Base-by-base conservation (phyloP, 768 basidiomycete genomes). In the Galerina sulciceps region DNA sequence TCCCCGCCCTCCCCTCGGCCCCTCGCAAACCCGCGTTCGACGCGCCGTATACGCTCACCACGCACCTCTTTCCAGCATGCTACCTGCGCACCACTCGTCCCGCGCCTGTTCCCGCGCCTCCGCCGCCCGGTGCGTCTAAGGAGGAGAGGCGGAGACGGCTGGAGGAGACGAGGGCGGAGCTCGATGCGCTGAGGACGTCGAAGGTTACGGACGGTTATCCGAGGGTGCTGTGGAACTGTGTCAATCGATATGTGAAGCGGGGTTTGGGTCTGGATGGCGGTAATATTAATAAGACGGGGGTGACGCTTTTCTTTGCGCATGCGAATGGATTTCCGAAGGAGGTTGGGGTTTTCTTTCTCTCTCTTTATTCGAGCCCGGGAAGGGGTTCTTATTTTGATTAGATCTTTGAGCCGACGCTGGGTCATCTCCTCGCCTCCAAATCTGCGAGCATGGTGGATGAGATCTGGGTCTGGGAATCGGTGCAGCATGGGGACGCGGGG, bases 321-420 rank as follows among this genome's bases (percentile, higher is more conserved):
- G 93, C 92, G 2, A 96, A 93, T 71, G 94, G 95, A 1, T 89
- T 96, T 64, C 85, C 84, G 46, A 96, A 95, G 70, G 93, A 96
- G 85, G 91, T 86, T n/a, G n/a, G 53, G 47, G 83, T 61, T 23
- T 18, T 42, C 26, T 18, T 10, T 36, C 10, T 20, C 22, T n/a
- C 22, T 10, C 8, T 1, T 44, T 20, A 22, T 45, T 46, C 20
- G 47, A 31, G 11, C 45, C 54, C 45, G n/a, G 35, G 34, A 41
- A 48, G 41, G 9, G 18, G 8, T 34, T 18, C 3, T 38, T 26
- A 40, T 26, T 15, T 38, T 14, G 53, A 45, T 44, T 20, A 96
- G 93, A 90, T 83, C 9, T 96, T 90, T 88, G 92, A 96, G 67
- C 85, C 91, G 0, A 80, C 81, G 15, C 60, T 96, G 1, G 70